Percentiles rank a stretch among this genome's conserved stretches.
phyloP scores from a whole-genome alignment of 805 yeast species.

The Jamesozyma piceae region DNA sequence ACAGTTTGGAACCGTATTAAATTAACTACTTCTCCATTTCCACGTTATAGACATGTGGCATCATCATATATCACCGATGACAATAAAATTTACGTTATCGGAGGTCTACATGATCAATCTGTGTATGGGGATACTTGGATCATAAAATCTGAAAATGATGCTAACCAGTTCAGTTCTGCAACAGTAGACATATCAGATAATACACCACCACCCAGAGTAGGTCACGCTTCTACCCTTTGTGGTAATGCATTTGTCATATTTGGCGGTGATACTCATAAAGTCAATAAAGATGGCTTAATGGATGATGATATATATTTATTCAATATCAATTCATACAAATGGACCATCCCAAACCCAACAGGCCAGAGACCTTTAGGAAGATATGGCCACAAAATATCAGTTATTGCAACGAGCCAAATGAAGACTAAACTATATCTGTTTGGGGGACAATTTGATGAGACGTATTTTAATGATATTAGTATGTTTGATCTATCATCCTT shows the following conservation, averaged over 20 bases:
- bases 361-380: constrained; percentile 83
- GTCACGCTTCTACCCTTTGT: constrained; percentile 83
- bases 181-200: constrained; percentile 63
- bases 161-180: constrained; percentile 35
- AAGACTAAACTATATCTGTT: constrained; percentile 63
- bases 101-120: constrained; percentile 86
- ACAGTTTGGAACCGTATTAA: constrained; percentile 63
- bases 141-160: constrained; percentile 38
- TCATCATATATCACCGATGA: constrained; percentile 67
- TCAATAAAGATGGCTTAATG: constrained; percentile 66
- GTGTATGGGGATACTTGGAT: constrained; percentile 97
- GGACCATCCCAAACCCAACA: constrained; percentile 69
- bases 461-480: constrained; percentile 72
- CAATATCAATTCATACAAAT: constrained; percentile 64
- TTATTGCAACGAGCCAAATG: constrained; percentile 52
- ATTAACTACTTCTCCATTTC: constrained; percentile 73
- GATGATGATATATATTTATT: constrained; percentile 87
- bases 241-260: constrained; percentile 93
- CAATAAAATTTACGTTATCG: constrained; percentile 81
- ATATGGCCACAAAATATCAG: constrained; percentile 86
- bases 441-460: constrained; percentile 91
- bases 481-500: constrained; percentile 81
- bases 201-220: constrained; percentile 92
- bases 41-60: constrained; percentile 88
- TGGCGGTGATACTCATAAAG: constrained; percentile 90